These are phyloP conservation scores for Chlorella sp. DNA, from an alignment of 139 green algal genomes.

Conservation along the genomic window DNA sequence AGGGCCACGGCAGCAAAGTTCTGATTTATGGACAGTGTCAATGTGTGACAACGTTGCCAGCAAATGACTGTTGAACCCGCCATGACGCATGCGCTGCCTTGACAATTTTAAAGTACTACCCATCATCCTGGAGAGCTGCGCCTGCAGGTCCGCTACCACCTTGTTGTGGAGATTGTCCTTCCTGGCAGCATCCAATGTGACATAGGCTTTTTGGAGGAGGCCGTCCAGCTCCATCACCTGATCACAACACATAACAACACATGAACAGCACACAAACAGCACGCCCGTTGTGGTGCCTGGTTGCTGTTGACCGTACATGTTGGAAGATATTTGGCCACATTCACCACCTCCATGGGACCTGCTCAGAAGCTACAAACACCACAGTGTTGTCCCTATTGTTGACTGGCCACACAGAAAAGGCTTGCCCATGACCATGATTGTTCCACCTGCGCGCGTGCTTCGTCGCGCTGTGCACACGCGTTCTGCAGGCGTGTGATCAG, in stretches of 20 bases:
- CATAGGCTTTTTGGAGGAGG: slow-evolving; percentile 24
- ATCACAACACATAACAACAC: neutral
- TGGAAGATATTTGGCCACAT: neutral
- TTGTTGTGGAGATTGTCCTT: too few species aligned
- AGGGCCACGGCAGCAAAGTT: too few species aligned
- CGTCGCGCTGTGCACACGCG: slow-evolving; percentile 74
- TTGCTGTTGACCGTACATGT: neutral
- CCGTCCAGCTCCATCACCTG: slow-evolving; percentile 50
- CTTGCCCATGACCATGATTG: too few species aligned
- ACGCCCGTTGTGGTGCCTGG: neutral
- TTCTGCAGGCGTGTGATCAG: slow-evolving; percentile 76
- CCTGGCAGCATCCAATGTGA: too few species aligned
- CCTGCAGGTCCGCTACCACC: too few species aligned
- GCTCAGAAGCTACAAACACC: neutral
- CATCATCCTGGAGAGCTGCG: too few species aligned
- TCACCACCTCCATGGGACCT: too few species aligned
- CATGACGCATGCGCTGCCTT: too few species aligned
- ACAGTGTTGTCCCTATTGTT: neutral
- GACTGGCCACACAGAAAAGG: neutral
- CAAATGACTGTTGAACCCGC: too few species aligned
- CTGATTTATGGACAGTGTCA: too few species aligned
- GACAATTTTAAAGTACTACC: too few species aligned
- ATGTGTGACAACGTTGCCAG: too few species aligned
- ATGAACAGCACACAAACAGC: neutral
- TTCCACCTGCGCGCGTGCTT: slow-evolving; percentile 68